These are phyloP conservation scores for Moringa oleifera DNA, from an alignment of 345 rosid genomes.

Conservation along the genomic window DNA sequence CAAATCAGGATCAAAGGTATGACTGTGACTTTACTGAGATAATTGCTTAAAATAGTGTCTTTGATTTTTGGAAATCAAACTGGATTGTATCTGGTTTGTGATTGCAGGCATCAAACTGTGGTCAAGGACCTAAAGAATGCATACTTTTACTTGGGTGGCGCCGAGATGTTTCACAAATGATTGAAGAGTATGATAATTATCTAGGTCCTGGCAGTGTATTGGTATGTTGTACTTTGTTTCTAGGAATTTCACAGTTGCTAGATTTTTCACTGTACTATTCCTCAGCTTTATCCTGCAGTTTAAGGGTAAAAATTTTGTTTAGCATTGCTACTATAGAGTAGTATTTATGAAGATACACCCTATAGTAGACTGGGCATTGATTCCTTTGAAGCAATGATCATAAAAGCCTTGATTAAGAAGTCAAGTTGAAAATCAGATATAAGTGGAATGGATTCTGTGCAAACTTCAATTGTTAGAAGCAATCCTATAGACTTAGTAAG, in stretches of 20 bases:
- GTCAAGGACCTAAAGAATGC: conserved; percentile 72
- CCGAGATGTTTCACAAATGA: conserved; percentile 78
- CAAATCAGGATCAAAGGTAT: conserved; percentile 67
- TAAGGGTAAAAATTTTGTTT: neutral
- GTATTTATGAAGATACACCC: too few relatives aligned
- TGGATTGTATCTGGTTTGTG: conserved; percentile 15
- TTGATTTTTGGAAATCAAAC: conserved; percentile 12
- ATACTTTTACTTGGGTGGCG: conserved; percentile 97
- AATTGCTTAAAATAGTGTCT: conserved; percentile 12
- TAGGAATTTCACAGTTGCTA: neutral
- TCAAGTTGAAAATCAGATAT: neutral
- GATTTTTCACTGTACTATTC: neutral
- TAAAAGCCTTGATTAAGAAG: neutral
- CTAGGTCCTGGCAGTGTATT: conserved; percentile 90
- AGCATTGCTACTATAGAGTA: neutral
- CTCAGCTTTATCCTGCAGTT: neutral
- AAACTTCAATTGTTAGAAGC: neutral
- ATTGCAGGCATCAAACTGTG: conserved; percentile 58
- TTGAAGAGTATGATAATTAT: conserved; percentile 89
- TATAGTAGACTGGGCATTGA: neutral
- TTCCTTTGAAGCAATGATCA: neutral
- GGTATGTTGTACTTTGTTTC: conserved; percentile 41
- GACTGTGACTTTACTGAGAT: conserved; percentile 24
- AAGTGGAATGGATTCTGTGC: neutral
- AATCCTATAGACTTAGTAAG: neutral